Conservation (phyloP, 805 yeast genomes). For the Candida pseudofarinosa region DNA sequence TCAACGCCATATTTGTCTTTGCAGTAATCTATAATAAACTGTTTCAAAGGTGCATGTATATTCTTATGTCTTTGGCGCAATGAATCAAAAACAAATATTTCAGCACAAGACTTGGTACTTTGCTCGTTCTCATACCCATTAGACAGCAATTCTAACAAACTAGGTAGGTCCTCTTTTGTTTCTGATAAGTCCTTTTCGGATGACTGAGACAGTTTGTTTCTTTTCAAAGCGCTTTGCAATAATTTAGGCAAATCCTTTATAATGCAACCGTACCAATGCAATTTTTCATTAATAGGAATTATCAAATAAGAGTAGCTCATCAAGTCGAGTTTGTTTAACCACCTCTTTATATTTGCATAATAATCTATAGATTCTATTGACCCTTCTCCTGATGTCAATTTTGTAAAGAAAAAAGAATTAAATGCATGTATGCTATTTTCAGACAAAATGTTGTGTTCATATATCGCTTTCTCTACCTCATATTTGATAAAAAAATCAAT, state of each 20-base stretch:
- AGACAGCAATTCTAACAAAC: background rate
- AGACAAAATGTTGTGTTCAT: conserved; percentile 15
- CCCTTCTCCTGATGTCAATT: conserved; percentile 38
- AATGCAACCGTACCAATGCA: conserved; percentile 87
- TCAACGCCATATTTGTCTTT: conserved; percentile 52
- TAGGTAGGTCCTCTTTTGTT: background rate
- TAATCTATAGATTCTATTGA: conserved; percentile 25
- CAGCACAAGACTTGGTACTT: conserved; percentile 12
- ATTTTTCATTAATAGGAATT: conserved; percentile 74
- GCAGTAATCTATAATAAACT: conserved; percentile 66
- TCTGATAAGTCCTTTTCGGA: background rate
- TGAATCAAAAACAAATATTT: conserved; percentile 72
- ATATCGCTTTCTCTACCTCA: conserved; percentile 39
- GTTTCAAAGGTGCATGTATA: conserved; percentile 49
- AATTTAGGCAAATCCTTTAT: conserved; percentile 50
- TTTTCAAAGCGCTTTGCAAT: conserved; percentile 9
- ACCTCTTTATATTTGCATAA: conserved; percentile 64
- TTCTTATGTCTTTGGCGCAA: conserved; percentile 55
- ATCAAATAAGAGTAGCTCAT: conserved; percentile 56
- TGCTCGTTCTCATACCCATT: background rate
- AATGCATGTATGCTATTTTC: conserved; percentile 52
- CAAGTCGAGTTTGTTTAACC: conserved; percentile 70
- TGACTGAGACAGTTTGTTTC: conserved; percentile 1
- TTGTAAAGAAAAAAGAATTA: conserved; percentile 80
- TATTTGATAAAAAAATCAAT: conserved; percentile 79